Evolutionary conservation across 805 yeast genomes (phyloP).

Genomic region (Candida ortonii): DNA sequence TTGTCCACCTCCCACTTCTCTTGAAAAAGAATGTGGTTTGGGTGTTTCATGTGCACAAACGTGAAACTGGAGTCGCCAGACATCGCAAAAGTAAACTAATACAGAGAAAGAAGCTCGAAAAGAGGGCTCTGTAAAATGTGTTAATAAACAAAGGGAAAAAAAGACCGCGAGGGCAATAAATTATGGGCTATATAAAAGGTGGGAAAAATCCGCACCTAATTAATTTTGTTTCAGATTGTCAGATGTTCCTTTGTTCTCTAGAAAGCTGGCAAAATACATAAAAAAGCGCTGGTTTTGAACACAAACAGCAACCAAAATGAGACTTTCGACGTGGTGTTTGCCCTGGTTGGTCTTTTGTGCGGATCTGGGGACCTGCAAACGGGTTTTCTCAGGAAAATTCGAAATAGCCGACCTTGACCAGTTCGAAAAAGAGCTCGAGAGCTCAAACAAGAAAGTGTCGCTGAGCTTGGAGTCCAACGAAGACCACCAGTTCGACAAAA

Average conservation of each 20-base stretch:
- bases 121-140: background rate
- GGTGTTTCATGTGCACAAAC: conserved; percentile 32
- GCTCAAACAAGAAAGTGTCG: conserved; percentile 22
- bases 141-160: background rate
- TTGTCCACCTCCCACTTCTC: conserved; percentile 33
- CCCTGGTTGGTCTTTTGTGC: too few species aligned
- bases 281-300: too few species aligned
- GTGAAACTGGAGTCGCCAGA: conserved; percentile 28
- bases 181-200: too few species aligned
- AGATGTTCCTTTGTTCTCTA: conserved; percentile 1
- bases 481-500: conserved; percentile 8
- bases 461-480: conserved; percentile 22
- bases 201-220: conserved; percentile 1
- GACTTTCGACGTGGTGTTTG: too few species aligned
- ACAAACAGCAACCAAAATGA: too few species aligned
- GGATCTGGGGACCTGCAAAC: too few species aligned
- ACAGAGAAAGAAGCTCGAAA: background rate
- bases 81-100: conserved; percentile 14
- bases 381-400: conserved; percentile 13
- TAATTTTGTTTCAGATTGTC: background rate
- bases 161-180: too few species aligned
- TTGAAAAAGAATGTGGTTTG: conserved; percentile 28
- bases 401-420: conserved; percentile 8
- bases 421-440: conserved; percentile 11
- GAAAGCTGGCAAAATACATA: conserved; percentile 1